These are phyloP conservation scores for Macrophomina phaseolina DNA, from an alignment of 2,329 filamentous ascomycete genomes.

Conservation along the genomic window DNA sequence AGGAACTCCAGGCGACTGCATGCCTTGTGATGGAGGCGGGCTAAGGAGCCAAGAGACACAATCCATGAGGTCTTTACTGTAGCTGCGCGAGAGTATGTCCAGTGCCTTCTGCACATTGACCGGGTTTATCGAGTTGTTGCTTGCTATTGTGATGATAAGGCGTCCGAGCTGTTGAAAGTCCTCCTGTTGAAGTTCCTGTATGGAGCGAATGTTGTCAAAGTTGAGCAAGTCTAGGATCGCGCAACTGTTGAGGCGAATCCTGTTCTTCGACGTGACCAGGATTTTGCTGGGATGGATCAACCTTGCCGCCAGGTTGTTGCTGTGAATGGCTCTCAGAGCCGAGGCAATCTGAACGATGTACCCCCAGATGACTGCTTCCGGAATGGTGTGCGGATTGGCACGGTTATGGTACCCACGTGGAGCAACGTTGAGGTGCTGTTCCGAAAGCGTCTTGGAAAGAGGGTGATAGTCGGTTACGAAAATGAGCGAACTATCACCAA, in stretches of 20 bases:
- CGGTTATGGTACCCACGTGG: constrained; percentile 29
- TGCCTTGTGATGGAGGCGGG: constrained; percentile 57
- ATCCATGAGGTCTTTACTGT: constrained; percentile 78
- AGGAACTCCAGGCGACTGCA: constrained; percentile 35
- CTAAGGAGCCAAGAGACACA: constrained; percentile 82
- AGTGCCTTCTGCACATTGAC: constrained; percentile 65
- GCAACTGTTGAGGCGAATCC: constrained; percentile 86
- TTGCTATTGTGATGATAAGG: constrained; percentile 81
- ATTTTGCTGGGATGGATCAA: constrained; percentile 89
- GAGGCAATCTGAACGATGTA: constrained; percentile 92
- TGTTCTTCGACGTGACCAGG: constrained; percentile 86
- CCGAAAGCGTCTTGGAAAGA: constrained; percentile 84
- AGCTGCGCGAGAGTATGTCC: constrained; percentile 62
- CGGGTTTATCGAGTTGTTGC: constrained; percentile 65
- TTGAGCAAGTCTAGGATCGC: constrained; percentile 89
- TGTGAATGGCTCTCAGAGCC: constrained; percentile 85
- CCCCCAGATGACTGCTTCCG: constrained; percentile 75
- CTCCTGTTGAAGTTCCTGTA: constrained; percentile 82
- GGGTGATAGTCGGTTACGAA: constrained; percentile 95
- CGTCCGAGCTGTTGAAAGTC: constrained; percentile 86
- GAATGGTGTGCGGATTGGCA: constrained; percentile 35
- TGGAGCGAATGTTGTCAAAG: constrained; percentile 70
- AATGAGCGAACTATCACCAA: constrained; percentile 92
- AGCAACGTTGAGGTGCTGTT: constrained; percentile 69
- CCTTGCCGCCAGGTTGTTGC: constrained; percentile 78